Conservation (phyloP, 2,329 filamentous ascomycete genomes). For the Diaporthe capsici region DNA sequence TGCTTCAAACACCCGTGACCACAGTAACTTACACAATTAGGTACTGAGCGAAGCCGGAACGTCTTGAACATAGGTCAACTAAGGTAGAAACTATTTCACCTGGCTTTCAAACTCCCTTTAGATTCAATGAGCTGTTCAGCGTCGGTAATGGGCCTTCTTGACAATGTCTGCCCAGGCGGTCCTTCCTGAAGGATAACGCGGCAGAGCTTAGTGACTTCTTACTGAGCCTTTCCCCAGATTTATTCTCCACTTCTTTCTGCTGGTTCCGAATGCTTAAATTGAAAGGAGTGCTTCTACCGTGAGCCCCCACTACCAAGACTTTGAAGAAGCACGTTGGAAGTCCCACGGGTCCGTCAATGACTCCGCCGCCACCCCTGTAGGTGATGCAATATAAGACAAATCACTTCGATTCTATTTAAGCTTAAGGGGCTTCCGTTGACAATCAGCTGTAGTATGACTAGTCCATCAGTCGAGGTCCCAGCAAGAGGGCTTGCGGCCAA, state of each 20-base stretch:
- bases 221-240: background rate
- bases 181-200: too few species aligned
- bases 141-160: background rate
- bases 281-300: background rate
- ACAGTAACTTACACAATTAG: background rate
- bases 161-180: too few species aligned
- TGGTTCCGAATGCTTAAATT: constrained; percentile 20
- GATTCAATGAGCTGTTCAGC: background rate
- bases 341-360: background rate
- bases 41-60: too few species aligned
- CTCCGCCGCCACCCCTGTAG: background rate
- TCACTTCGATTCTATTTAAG: background rate
- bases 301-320: background rate
- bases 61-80: background rate
- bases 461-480: background rate
- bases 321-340: background rate
- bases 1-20: too few species aligned
- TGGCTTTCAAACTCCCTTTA: too few species aligned
- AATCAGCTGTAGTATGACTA: constrained; percentile 9
- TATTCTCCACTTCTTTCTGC: constrained; percentile 12
- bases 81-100: background rate
- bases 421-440: background rate
- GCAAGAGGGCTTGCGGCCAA: background rate
- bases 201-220: background rate
- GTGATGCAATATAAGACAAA: background rate